Base-by-base conservation (phyloP, 2,329 filamentous ascomycete species). In the Paraconiothyrium sp. region DNA sequence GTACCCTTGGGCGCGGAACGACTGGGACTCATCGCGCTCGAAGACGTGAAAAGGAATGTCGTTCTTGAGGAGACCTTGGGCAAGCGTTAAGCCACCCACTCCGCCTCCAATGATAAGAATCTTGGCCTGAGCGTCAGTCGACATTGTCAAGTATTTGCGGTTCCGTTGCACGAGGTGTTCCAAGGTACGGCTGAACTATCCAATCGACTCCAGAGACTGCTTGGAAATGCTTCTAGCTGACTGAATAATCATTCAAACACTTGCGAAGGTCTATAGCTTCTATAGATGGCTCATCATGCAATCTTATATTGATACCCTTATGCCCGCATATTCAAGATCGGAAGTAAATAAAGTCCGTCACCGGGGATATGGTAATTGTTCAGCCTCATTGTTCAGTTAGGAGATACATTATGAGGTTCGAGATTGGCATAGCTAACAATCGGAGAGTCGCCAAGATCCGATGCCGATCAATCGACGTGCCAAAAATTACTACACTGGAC, bases 81-180 rank as follows among this genome's bases (percentile, higher is more conserved):
- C 68, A n/a, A 69, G 62, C 6, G 63, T 54, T 4, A 70, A 60
- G 27, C 68, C 68, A 8, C 62, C 62, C 14, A 69, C 24, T 8
- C 68, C 68, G 9, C 57, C 66, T 37, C 68, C 68, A 41, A 70
- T 58, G 27, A 70, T 69, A 39, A 70, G 51, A 30, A 70, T 51
- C 8, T 22, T 30, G n/a, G 30, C 14, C 22, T 51, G 13, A 20
- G 39, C n/a, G n/a, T 43, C 39, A 2, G 39, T 20, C 11, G 39
- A 43, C 39, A 43, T 43, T 37, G 10, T 37, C 35, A 14, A 37
- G 2, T 2, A 30, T 30, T 30, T 4, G 27, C 6, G 27, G 27
- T 4, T 1, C 6, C 27, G 27, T 30, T 30, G 27, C 27, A 30
- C 27, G 27, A 30, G 27, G 2, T 30, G 27, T 30, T 30, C 2